These are phyloP conservation scores for Fusarium sp. DNA, from an alignment of 2,329 filamentous ascomycete genomes.

Conservation along the genomic window DNA sequence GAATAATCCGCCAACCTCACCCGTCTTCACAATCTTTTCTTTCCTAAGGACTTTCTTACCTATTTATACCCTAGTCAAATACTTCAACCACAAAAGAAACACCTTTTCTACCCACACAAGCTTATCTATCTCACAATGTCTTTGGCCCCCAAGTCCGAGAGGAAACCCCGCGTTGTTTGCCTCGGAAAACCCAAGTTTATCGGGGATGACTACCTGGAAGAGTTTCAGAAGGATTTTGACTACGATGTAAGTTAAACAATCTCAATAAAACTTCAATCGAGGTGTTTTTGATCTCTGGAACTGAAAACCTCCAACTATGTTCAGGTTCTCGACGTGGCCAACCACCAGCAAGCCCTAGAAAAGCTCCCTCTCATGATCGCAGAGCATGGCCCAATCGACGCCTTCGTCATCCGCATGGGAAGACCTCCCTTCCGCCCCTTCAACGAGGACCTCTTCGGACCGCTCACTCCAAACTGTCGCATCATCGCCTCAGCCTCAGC, in stretches of 20 bases:
- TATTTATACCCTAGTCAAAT: background rate
- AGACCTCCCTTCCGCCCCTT: conserved; percentile 61
- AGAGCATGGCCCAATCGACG: conserved; percentile 55
- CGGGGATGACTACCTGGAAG: conserved; percentile 52
- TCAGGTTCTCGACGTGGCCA: conserved; percentile 47
- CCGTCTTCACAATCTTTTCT: background rate
- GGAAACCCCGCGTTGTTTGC: conserved; percentile 54
- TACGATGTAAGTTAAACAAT: conserved; percentile 46
- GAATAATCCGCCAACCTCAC: background rate
- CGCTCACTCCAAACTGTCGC: conserved; percentile 54
- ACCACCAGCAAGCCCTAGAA: conserved; percentile 49
- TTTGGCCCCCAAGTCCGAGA: background rate
- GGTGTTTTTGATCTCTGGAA: background rate
- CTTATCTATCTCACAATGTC: background rate
- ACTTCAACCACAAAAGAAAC: background rate
- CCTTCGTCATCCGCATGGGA: conserved; percentile 61
- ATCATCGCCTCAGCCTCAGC: conserved; percentile 60
- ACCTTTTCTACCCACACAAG: background rate
- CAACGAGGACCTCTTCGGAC: conserved; percentile 54
- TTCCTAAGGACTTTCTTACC: background rate
- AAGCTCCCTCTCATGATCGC: conserved; percentile 50
- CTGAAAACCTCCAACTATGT: background rate
- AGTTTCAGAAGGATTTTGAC: conserved; percentile 51
- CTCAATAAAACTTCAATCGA: accelerated
- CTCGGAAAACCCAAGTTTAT: conserved; percentile 53